These are phyloP conservation scores for Polysphondylium violaceum DNA, from an alignment of 78 protist species.

Conservation along the genomic window DNA sequence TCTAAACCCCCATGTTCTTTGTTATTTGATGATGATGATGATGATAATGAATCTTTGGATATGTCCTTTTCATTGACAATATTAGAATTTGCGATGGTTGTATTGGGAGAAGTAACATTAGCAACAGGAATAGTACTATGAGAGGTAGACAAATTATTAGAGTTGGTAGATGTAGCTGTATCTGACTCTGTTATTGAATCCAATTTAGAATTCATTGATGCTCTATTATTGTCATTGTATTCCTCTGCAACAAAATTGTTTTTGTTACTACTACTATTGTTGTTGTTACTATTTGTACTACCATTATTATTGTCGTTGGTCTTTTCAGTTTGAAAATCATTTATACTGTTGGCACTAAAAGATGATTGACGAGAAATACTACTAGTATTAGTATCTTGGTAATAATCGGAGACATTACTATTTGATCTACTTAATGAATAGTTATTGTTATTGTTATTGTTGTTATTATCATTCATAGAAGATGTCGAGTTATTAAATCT, in stretches of 20 bases:
- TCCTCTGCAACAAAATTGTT: background rate
- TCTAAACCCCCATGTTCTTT: background rate
- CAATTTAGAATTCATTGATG: background rate
- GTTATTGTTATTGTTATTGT: background rate
- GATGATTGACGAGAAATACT: too few species aligned
- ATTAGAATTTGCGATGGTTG: background rate
- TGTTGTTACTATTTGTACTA: background rate
- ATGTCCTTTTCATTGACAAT: background rate
- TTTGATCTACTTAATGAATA: background rate
- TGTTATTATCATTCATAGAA: constrained; percentile 3
- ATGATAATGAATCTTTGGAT: background rate
- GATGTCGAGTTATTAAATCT: background rate
- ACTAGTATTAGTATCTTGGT: too few species aligned
- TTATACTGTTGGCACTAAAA: too few species aligned
- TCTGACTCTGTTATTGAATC: too few species aligned
- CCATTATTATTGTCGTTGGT: background rate
- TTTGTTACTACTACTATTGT: background rate
- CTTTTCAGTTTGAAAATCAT: background rate
- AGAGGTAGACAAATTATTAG: background rate
- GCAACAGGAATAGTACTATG: background rate
- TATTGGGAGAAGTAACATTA: background rate
- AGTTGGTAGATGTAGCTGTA: too few species aligned
- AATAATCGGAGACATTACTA: background rate
- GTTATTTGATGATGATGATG: background rate
- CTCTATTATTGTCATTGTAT: background rate